Evolutionary conservation across 2,329 filamentous ascomycete genomes (phyloP), one percentile per base, ranked within the genome.

Genomic region (Xylaria polymorpha): DNA sequence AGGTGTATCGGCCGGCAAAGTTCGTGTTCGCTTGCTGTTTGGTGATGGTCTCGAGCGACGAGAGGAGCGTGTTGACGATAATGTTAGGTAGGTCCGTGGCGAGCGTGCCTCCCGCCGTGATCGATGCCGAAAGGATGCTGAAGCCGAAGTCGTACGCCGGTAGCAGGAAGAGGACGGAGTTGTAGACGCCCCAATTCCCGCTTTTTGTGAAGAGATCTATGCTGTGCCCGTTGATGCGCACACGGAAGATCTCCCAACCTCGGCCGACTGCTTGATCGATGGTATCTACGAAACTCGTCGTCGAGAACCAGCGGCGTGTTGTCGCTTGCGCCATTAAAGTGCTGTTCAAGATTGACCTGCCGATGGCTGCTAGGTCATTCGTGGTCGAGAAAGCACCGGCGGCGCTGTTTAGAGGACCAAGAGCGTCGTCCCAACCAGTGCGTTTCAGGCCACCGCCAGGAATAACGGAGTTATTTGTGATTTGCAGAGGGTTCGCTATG

Each of bases 151-250:
- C 35, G 51, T 67, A 67, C 10, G 41, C 65, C 41, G 65, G 65
- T 12, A 67, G 4, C n/a, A 67, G 50, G 43, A 67, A 58, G 6
- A 67, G 2, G 35, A 67, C 65, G 15, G 59, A 62, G 22, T 62
- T 56, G 44, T 67, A 67, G 32, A 67, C 65, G 51, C 65, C 65
- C 65, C 65, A 67, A 59, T 62, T 67, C 4, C 65, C 65, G 37
- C 65, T 67, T 51, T 67, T 67, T 15, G 58, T 67, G 51, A 41
- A 63, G 32, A 67, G 59, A 43, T 67, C 51, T 18, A 63, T 35
- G 50, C 57, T 67, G 35, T 67, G 65, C 32, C 50, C 55, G 50
- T 62, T 56, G 51, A 22, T 44, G 58, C 59, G 58, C 53, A 67
- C 59, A 10, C 65, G 58, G 35, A 67, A 67, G 7, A 67, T 63